phyloP scores from a whole-genome alignment of 1,139 yeast genomes.

The Candida sp. region DNA sequence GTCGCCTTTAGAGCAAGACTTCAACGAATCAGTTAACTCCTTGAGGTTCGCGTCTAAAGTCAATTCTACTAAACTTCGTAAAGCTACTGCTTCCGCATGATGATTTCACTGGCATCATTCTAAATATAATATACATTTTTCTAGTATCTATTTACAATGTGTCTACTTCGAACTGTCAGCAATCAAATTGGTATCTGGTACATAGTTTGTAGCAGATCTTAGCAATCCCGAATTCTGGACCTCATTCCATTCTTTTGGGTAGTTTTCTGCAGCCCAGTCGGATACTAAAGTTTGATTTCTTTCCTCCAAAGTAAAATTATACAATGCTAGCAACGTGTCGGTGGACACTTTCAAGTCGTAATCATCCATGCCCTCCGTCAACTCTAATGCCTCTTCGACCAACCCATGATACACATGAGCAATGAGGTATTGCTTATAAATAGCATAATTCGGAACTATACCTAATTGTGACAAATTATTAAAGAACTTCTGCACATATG shows the following conservation, averaged over 20 bases:
- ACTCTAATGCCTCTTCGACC: constrained; percentile 53
- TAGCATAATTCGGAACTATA: constrained; percentile 51
- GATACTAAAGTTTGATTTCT: constrained; percentile 45
- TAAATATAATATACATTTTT: too few species aligned
- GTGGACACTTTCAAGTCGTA: constrained; percentile 48
- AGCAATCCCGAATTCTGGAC: constrained; percentile 35
- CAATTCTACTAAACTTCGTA: constrained; percentile 45
- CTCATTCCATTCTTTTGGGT: constrained; percentile 48
- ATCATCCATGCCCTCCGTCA: constrained; percentile 49
- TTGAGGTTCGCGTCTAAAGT: constrained; percentile 88
- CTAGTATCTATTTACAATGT: neutral
- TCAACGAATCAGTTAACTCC: constrained; percentile 78
- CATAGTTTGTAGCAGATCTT: constrained; percentile 30
- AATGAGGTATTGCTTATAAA: constrained; percentile 61
- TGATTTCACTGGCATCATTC: too few species aligned
- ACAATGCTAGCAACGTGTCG: constrained; percentile 53
- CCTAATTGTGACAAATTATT: constrained; percentile 52
- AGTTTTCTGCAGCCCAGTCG: constrained; percentile 49
- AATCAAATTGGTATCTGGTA: constrained; percentile 22
- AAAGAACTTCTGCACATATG: constrained; percentile 65
- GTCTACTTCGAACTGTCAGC: constrained; percentile 6
- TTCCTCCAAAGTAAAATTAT: constrained; percentile 58
- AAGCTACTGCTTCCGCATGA: neutral
- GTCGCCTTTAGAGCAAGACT: constrained; percentile 62
- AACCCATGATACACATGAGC: constrained; percentile 74